Conservation (phyloP, 2,329 filamentous ascomycete genomes). For the Xylariaceae sp. region DNA sequence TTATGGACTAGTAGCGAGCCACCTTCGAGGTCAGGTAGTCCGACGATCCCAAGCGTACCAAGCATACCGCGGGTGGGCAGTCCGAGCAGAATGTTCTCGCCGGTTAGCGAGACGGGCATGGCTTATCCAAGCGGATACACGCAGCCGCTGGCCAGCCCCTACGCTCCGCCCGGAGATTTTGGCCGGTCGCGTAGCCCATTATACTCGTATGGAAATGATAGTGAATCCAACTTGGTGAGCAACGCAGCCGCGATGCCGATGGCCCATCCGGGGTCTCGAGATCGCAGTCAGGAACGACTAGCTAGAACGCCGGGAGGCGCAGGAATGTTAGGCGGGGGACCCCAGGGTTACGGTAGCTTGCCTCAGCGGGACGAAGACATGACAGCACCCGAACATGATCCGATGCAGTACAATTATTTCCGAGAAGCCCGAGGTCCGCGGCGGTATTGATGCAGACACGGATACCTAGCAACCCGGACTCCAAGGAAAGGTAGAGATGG, state of each 20-base stretch:
- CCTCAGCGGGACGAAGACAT: conserved; percentile 53
- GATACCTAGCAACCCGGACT: neutral
- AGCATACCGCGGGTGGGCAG: conserved; percentile 33
- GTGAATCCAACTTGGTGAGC: conserved; percentile 54
- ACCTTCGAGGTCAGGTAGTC: conserved; percentile 55
- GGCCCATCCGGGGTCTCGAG: conserved; percentile 38
- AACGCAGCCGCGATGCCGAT: conserved; percentile 57
- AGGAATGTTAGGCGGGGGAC: conserved; percentile 61
- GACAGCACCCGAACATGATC: conserved; percentile 41
- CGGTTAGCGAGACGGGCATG: conserved; percentile 29
- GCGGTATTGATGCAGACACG: conserved; percentile 7
- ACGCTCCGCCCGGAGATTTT: conserved; percentile 32
- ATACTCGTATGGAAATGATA: conserved; percentile 56
- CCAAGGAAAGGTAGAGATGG: neutral
- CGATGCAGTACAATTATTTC: conserved; percentile 61
- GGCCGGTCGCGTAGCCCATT: conserved; percentile 49
- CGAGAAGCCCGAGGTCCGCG: conserved; percentile 36
- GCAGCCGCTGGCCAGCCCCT: conserved; percentile 30
- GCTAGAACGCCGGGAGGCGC: conserved; percentile 32
- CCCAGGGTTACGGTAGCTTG: conserved; percentile 61
- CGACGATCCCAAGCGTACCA: conserved; percentile 39
- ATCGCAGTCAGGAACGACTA: conserved; percentile 38
- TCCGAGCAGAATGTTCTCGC: conserved; percentile 30
- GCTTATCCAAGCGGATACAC: conserved; percentile 33
- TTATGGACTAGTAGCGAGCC: conserved; percentile 48